Evolutionary conservation across 768 basidiomycete species (phyloP).

Genomic region (Cyathus striatus): DNA sequence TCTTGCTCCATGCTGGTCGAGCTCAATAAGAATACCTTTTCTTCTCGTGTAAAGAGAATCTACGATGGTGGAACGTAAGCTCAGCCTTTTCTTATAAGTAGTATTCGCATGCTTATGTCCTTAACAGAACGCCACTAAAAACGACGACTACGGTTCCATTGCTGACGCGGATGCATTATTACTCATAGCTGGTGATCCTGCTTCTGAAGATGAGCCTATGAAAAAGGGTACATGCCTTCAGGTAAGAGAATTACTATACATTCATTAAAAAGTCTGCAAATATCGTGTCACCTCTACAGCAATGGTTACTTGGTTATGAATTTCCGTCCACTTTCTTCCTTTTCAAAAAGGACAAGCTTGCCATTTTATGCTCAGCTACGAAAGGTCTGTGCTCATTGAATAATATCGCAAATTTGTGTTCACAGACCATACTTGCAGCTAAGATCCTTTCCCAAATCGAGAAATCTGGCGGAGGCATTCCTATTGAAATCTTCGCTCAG

Average conservation of each 20-base stretch:
- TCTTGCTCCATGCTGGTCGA: conserved; percentile 36
- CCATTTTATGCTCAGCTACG: conserved; percentile 79
- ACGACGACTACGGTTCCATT: conserved; percentile 69
- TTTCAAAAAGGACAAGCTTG: conserved; percentile 72
- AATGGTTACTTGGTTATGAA: conserved; percentile 96
- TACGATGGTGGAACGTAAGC: conserved; percentile 64
- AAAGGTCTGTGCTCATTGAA: too few relatives aligned
- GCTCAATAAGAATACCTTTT: conserved; percentile 59
- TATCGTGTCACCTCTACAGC: conserved; percentile 47
- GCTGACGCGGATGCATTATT: conserved; percentile 66
- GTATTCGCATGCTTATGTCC: neutral
- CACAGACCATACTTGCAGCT: too few relatives aligned
- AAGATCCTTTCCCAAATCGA: conserved; percentile 82
- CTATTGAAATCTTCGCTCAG: conserved; percentile 73
- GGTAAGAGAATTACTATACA: conserved; percentile 36
- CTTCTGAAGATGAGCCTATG: conserved; percentile 83
- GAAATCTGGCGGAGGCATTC: conserved; percentile 46
- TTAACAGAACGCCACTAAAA: conserved; percentile 54
- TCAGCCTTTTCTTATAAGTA: conserved; percentile 1
- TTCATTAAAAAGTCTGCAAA: neutral
- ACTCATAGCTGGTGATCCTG: conserved; percentile 72
- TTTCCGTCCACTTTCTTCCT: conserved; percentile 92
- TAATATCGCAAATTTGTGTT: too few relatives aligned
- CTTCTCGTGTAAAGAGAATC: conserved; percentile 50
- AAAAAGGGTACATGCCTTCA: conserved; percentile 90